These are phyloP conservation scores for Diaporthe sp. DNA, from an alignment of 2,329 filamentous ascomycete genomes.

Conservation along the genomic window DNA sequence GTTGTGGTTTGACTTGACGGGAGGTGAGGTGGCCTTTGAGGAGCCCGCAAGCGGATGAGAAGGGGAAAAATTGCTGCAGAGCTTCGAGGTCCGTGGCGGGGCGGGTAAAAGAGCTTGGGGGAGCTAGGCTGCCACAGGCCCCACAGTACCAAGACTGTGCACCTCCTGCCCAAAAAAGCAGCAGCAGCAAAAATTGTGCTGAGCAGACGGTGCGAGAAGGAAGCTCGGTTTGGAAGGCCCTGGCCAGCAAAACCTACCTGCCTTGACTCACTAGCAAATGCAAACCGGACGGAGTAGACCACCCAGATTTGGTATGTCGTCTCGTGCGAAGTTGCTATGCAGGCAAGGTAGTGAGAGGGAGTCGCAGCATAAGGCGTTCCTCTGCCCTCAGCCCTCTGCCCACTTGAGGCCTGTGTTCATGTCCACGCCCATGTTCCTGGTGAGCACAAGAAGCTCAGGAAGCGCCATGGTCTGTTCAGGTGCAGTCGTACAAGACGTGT, in stretches of 20 bases:
- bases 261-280: neutral
- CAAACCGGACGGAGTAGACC: neutral
- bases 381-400: neutral
- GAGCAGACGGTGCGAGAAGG: neutral
- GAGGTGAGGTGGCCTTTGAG: conserved; percentile 41
- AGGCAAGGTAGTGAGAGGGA: neutral
- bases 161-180: neutral
- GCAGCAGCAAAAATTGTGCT: neutral
- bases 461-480: neutral
- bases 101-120: conserved; percentile 14
- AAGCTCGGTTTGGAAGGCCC: neutral
- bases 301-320: neutral
- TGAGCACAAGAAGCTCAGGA: neutral
- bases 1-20: neutral
- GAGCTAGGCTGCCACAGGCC: neutral
- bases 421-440: neutral
- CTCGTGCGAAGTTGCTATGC: neutral
- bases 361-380: neutral
- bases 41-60: conserved; percentile 21
- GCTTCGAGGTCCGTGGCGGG: conserved; percentile 28
- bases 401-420: neutral
- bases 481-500: neutral
- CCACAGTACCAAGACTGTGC: conserved; percentile 14
- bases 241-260: neutral
- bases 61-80: conserved; percentile 38